Conservation (phyloP, 2,329 filamentous ascomycete species). For the Fusarium transvaalense region DNA sequence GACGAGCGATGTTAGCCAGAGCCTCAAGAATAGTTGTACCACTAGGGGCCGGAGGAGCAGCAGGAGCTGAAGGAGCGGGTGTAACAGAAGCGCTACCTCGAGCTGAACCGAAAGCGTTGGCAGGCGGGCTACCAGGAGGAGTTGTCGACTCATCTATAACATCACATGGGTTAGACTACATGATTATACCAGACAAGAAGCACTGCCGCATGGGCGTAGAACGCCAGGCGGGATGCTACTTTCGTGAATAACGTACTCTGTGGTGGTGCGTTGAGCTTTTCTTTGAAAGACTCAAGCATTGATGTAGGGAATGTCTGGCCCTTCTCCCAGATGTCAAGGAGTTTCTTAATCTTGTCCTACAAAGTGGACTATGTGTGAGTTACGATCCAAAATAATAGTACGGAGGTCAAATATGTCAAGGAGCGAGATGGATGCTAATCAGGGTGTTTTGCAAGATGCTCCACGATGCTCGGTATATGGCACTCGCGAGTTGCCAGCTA, state of each 20-base stretch:
- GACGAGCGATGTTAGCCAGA: constrained; percentile 83
- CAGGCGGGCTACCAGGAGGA: constrained; percentile 72
- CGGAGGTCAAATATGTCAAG: constrained; percentile 38
- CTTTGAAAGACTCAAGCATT: constrained; percentile 85
- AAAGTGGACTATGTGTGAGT: constrained; percentile 59
- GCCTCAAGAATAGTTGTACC: constrained; percentile 78
- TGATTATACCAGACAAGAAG: constrained; percentile 11
- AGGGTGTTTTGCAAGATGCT: constrained; percentile 28
- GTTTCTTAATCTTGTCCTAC: constrained; percentile 93
- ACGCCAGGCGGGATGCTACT: constrained; percentile 2
- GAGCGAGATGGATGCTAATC: constrained; percentile 20
- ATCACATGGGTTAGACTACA: constrained; percentile 56
- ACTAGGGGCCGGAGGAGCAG: constrained; percentile 58
- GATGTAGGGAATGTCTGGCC: constrained; percentile 87
- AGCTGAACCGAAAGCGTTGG: constrained; percentile 58
- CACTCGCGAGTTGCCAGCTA: constrained; percentile 39
- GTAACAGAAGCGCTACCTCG: constrained; percentile 44
- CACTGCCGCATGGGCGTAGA: constrained; percentile 3
- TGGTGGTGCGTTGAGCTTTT: constrained; percentile 75
- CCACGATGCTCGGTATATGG: constrained; percentile 29
- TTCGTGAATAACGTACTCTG: constrained; percentile 69
- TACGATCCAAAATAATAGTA: constrained; percentile 48
- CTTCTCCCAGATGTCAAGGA: constrained; percentile 98
- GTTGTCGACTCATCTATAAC: constrained; percentile 76
- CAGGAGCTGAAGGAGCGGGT: constrained; percentile 45